phyloP scores from a whole-genome alignment of 108 stramenopile genomes.

The Parmales sp. region DNA sequence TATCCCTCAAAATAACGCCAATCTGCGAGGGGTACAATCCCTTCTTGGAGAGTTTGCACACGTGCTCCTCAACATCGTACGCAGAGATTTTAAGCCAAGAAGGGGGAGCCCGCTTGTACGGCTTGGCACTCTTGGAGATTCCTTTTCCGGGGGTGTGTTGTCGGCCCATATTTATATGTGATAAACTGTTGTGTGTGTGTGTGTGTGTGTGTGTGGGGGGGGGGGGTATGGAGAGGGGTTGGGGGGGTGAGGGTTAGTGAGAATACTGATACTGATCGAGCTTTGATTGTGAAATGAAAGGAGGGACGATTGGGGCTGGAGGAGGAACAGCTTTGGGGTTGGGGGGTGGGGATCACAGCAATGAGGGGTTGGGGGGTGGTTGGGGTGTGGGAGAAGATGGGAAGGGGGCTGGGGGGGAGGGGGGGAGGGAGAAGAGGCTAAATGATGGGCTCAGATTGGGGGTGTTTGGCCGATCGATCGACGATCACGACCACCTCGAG shows the following conservation, averaged over 20 bases:
- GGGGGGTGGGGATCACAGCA: too few species aligned
- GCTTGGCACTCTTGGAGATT: conserved; percentile 94
- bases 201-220: background rate
- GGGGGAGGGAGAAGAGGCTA: too few species aligned
- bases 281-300: too few species aligned
- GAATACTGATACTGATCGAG: too few species aligned
- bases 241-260: background rate
- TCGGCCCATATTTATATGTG: conserved; percentile 57
- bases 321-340: too few species aligned
- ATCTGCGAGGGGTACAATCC: conserved; percentile 99
- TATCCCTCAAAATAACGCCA: conserved; percentile 96
- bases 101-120: conserved; percentile 98
- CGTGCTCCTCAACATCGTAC: conserved; percentile 86
- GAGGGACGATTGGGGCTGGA: too few species aligned
- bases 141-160: conserved; percentile 98
- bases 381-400: too few species aligned
- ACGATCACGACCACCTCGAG: too few species aligned
- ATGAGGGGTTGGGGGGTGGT: too few species aligned
- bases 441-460: too few species aligned
- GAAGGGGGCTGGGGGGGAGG: too few species aligned
- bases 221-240: background rate
- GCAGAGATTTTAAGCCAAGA: conserved; percentile 92
- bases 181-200: background rate
- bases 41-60: conserved; percentile 99
- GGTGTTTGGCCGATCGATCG: too few species aligned